Conservation (phyloP, 106 monocot species). For the Alisma plantagoaquatica region DNA sequence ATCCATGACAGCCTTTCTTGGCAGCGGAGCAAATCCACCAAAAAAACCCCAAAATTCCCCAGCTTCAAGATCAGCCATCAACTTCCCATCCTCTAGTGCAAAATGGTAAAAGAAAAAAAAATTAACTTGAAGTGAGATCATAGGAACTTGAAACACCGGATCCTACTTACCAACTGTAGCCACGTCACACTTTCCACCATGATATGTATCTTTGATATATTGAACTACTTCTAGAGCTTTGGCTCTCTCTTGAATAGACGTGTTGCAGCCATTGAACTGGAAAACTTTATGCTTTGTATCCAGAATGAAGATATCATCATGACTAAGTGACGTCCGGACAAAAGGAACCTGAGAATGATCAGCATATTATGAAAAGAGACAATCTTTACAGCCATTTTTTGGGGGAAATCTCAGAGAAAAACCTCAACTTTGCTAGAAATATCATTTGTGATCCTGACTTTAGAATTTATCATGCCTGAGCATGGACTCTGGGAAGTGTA, state of each 20-base stretch:
- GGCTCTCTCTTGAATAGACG: constrained; percentile 61
- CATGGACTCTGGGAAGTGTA: too few species aligned
- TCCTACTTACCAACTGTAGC: constrained; percentile 29
- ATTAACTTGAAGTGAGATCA: too few species aligned
- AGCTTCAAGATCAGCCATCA: constrained; percentile 90
- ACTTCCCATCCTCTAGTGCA: constrained; percentile 68
- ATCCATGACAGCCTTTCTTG: constrained; percentile 43
- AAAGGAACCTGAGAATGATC: constrained; percentile 52
- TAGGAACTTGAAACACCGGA: background rate
- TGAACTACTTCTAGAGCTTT: constrained; percentile 67
- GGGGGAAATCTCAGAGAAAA: too few species aligned
- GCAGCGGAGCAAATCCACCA: constrained; percentile 95
- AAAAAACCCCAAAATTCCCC: constrained; percentile 88
- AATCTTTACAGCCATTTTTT: background rate
- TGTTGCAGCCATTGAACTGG: constrained; percentile 58
- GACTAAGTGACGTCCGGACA: constrained; percentile 44
- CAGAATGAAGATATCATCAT: constrained; percentile 54
- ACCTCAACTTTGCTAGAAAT: too few species aligned
- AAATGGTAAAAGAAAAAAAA: too few species aligned
- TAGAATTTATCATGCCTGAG: too few species aligned
- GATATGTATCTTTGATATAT: constrained; percentile 43
- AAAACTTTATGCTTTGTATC: constrained; percentile 54
- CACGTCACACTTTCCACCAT: constrained; percentile 39
- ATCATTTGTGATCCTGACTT: too few species aligned
- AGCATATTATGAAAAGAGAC: too few species aligned